phyloP scores from a whole-genome alignment of 2,329 filamentous ascomycete species.

The Blumeriella jaapii region DNA sequence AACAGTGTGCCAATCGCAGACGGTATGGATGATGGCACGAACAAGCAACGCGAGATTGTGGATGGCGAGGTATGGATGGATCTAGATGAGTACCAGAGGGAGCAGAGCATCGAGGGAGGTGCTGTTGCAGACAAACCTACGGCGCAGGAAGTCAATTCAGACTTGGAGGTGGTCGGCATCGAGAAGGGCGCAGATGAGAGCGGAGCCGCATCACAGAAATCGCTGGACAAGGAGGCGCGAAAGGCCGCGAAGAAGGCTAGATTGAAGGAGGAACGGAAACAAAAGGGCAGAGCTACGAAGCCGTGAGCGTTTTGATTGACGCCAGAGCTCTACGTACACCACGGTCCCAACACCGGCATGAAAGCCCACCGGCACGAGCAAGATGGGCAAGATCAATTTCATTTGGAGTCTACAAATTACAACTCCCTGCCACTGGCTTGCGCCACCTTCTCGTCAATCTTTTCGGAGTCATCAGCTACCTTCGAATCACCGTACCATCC shows the following conservation, averaged over 20 bases:
- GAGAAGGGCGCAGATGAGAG: slow-evolving; percentile 27
- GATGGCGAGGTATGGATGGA: slow-evolving; percentile 27
- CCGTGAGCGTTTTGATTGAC: not conserved
- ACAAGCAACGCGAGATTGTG: slow-evolving; percentile 18
- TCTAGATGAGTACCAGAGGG: slow-evolving; percentile 28
- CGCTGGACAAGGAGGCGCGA: slow-evolving; percentile 28
- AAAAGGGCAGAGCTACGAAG: slow-evolving; percentile 33
- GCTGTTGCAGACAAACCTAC: slow-evolving; percentile 14
- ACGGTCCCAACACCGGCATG: not conserved
- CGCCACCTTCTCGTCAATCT: slow-evolving; percentile 46
- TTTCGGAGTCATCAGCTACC: slow-evolving; percentile 36
- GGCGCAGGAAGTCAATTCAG: slow-evolving; percentile 32
- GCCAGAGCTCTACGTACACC: not conserved
- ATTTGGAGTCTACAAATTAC: slow-evolving; percentile 31
- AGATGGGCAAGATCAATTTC: not conserved
- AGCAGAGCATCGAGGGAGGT: slow-evolving; percentile 25
- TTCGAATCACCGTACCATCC: slow-evolving; percentile 66
- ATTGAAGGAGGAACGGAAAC: slow-evolving; percentile 46
- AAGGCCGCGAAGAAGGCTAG: slow-evolving; percentile 31
- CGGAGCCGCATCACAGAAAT: slow-evolving; percentile 25
- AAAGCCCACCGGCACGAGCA: not conserved
- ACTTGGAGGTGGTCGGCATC: slow-evolving; percentile 30
- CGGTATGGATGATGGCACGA: slow-evolving; percentile 19
- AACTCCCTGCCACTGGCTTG: slow-evolving; percentile 69
- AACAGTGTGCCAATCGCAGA: slow-evolving; percentile 15